phyloP scores from a whole-genome alignment of 176 grass and related monocot species.

The Luzula sylvatica region DNA sequence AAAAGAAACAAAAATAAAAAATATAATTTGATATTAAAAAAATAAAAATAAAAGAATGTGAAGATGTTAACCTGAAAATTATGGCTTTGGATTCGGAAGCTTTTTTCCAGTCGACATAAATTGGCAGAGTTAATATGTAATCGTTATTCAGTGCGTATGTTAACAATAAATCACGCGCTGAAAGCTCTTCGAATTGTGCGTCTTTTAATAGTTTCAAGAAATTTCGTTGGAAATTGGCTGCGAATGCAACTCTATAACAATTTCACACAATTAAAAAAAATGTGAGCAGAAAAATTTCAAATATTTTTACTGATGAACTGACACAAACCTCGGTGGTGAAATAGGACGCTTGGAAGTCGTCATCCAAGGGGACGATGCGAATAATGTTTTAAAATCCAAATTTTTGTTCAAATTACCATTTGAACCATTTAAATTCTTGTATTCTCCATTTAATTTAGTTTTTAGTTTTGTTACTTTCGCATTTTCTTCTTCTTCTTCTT shows the following conservation, averaged over 20 bases:
- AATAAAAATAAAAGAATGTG: neutral
- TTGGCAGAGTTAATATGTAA: conserved; percentile 74
- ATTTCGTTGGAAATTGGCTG: conserved; percentile 66
- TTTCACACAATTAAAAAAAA: neutral
- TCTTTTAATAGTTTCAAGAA: conserved; percentile 92
- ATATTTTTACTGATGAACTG: neutral
- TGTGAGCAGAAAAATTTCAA: neutral
- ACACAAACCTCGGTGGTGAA: conserved; percentile 19
- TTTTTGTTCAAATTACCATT: conserved; percentile 21
- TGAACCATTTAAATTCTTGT: conserved; percentile 16
- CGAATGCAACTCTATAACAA: conserved; percentile 38
- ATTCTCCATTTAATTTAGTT: conserved; percentile 15
- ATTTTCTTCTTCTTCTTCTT: conserved; percentile 13
- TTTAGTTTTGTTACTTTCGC: neutral
- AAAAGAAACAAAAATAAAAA: neutral
- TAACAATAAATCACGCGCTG: conserved; percentile 53
- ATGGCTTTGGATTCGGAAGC: conserved; percentile 74
- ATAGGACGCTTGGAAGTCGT: conserved; percentile 8
- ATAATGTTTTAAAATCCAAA: conserved; percentile 49
- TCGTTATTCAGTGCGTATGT: conserved; percentile 64
- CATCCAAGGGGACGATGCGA: conserved; percentile 33
- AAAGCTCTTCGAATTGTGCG: conserved; percentile 83
- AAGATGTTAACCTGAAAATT: conserved; percentile 56
- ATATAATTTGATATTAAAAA: neutral
- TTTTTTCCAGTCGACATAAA: conserved; percentile 87